These are phyloP conservation scores for Nematodospora anomalae DNA, from an alignment of 1,139 yeast genomes.

Conservation along the genomic window DNA sequence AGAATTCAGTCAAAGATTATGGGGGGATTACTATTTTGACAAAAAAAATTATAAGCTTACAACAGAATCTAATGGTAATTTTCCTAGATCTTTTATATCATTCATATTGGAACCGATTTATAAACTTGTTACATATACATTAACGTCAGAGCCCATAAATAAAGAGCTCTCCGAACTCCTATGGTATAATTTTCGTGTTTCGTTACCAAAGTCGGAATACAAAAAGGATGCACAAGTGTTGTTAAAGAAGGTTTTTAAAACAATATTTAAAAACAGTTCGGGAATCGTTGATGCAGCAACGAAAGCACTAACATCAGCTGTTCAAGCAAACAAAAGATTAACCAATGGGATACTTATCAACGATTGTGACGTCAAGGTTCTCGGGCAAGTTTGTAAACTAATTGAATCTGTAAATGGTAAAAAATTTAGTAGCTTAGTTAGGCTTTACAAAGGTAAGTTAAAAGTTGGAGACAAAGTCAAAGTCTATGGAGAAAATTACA, in stretches of 20 bases:
- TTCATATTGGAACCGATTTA: slow-evolving; percentile 80
- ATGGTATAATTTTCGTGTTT: slow-evolving; percentile 46
- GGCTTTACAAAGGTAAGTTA: slow-evolving; percentile 63
- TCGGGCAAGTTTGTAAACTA: slow-evolving; percentile 64
- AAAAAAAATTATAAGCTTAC: slow-evolving; percentile 46
- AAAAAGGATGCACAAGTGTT: slow-evolving; percentile 59
- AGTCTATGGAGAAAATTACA: slow-evolving; percentile 58
- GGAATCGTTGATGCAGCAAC: slow-evolving; percentile 57
- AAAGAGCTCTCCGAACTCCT: slow-evolving; percentile 41
- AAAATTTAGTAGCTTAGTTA: slow-evolving; percentile 53
- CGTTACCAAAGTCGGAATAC: slow-evolving; percentile 37
- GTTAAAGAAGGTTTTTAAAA: slow-evolving; percentile 52
- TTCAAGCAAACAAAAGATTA: slow-evolving; percentile 11
- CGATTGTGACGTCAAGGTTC: slow-evolving; percentile 4
- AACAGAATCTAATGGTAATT: slow-evolving; percentile 27
- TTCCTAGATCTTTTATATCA: slow-evolving; percentile 58
- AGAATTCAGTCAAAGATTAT: slow-evolving; percentile 54
- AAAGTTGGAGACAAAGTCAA: slow-evolving; percentile 47
- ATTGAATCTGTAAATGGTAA: slow-evolving; percentile 52
- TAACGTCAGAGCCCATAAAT: slow-evolving; percentile 53
- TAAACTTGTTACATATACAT: slow-evolving; percentile 62
- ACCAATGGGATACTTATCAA: slow-evolving; percentile 2
- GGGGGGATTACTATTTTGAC: slow-evolving; percentile 76
- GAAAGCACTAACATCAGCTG: slow-evolving; percentile 42
- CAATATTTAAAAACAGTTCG: slow-evolving; percentile 49